These are phyloP conservation scores for Diaporthe vaccinii DNA, from an alignment of 2,329 filamentous ascomycete species.

Conservation along the genomic window DNA sequence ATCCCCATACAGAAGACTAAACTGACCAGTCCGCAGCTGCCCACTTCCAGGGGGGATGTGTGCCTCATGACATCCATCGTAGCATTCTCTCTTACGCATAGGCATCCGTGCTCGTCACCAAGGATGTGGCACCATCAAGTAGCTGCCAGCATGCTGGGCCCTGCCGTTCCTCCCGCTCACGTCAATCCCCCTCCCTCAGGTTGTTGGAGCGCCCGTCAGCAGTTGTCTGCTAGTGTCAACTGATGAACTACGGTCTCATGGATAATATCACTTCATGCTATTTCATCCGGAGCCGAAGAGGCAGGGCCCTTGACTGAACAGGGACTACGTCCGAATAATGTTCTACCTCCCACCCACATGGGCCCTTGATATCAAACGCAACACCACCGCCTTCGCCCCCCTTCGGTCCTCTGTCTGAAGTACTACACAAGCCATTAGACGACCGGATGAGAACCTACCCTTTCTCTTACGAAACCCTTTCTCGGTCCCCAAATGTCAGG, in stretches of 20 bases:
- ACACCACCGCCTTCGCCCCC: constrained; percentile 15
- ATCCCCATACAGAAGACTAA: constrained; percentile 25
- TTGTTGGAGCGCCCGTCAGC: constrained; percentile 21
- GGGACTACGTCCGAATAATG: constrained; percentile 17
- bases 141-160: constrained; percentile 17
- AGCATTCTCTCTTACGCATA: constrained; percentile 20
- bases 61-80: constrained; percentile 27
- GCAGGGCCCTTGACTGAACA: constrained; percentile 13
- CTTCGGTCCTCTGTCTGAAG: constrained; percentile 13
- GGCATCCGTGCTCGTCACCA: constrained; percentile 29
- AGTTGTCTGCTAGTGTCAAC: constrained; percentile 26
- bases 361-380: constrained; percentile 28
- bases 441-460: constrained; percentile 27
- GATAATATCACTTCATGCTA: constrained; percentile 14
- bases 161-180: constrained; percentile 2
- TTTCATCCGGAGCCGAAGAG: constrained; percentile 29
- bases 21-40: constrained; percentile 21
- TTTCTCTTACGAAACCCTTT: constrained; percentile 15
- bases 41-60: constrained; percentile 8
- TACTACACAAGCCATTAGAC: constrained; percentile 24
- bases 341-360: neutral
- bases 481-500: constrained; percentile 18
- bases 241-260: constrained; percentile 17
- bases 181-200: neutral
- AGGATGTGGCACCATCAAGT: constrained; percentile 20